Base-by-base conservation (phyloP, 2,329 filamentous ascomycete species). In the Rachicladosporium sp. region DNA sequence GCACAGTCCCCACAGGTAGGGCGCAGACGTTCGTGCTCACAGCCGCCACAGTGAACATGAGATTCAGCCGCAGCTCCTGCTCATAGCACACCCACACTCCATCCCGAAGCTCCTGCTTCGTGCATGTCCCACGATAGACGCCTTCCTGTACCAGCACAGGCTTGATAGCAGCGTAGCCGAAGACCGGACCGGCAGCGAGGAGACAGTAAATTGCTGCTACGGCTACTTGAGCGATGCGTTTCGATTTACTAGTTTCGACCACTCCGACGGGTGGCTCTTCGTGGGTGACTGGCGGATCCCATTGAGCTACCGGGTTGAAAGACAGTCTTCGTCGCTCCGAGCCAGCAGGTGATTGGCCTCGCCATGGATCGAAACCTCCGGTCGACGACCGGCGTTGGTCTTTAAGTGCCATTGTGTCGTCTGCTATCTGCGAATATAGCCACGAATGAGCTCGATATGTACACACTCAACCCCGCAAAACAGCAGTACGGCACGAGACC, bases 21-120 rank as follows among this genome's bases (percentile, higher is more conserved):
- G 88, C 87, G 31, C 78, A 84, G 9, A 93, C 81, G 53, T 94
- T 94, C 31, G 87, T 93, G 5, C 76, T 82, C 8, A 93, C 86
- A 10, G 86, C 87, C 9, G 87, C 87, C 31, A 87, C 73, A 4
- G 86, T 93, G 67, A 94, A 94, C 83, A 93, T 93, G 49, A 94
- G 67, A 58, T 94, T 94, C 41, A 94, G 71, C 43, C 68, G 57
- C 40, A 76, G 57, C 49, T 74, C 72, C 51, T 79, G 76, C 43
- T 68, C 66, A 44, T 70, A 73, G 54, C 76, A 80, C 11, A 74
- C 65, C 41, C 65, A 62, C 1, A 68, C 62, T 3, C 64, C 65
- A 3, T 66, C 55, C 1, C 69, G 59, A 11, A 74, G 42, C 53
- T 74, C 69, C 35, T 71, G 58, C 38, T 64, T 45, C 5, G 68